These are phyloP conservation scores for Sanghuangporus baumii DNA, from an alignment of 1,284 basidiomycete genomes.

Conservation along the genomic window DNA sequence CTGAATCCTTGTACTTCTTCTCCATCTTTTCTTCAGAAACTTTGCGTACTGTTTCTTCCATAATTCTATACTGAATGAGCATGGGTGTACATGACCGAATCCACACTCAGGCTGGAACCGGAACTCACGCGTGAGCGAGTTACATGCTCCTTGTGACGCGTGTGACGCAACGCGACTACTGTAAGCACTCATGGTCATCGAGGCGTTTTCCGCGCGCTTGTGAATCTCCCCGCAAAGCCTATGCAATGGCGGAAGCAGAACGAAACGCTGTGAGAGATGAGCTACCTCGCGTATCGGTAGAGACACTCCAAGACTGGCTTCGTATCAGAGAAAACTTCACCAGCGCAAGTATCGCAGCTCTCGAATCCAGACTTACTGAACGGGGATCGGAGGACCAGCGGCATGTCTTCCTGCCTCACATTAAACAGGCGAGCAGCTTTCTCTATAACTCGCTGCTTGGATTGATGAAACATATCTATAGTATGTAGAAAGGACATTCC, in stretches of 20 bases:
- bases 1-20: neutral
- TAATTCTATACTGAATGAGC: neutral
- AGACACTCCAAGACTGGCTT: conserved; percentile 56
- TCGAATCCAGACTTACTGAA: conserved; percentile 39
- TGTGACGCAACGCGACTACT: neutral
- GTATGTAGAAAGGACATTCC: conserved; percentile 59
- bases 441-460: neutral
- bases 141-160: neutral
- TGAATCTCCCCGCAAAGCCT: neutral
- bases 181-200: neutral
- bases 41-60: conserved; percentile 5
- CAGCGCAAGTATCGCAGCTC: conserved; percentile 34
- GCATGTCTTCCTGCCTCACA: conserved; percentile 40
- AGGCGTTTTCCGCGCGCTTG: conserved; percentile 2
- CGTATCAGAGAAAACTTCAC: conserved; percentile 48
- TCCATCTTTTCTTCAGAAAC: neutral
- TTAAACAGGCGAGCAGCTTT: conserved; percentile 40
- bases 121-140: neutral
- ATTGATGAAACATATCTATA: conserved; percentile 23
- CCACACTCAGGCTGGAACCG: neutral
- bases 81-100: neutral
- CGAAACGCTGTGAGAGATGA: conserved; percentile 38
- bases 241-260: conserved; percentile 6
- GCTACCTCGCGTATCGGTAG: conserved; percentile 57
- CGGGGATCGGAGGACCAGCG: conserved; percentile 33